Conservation (phyloP, 1,284 basidiomycete species). For the Naganishia sp. region DNA sequence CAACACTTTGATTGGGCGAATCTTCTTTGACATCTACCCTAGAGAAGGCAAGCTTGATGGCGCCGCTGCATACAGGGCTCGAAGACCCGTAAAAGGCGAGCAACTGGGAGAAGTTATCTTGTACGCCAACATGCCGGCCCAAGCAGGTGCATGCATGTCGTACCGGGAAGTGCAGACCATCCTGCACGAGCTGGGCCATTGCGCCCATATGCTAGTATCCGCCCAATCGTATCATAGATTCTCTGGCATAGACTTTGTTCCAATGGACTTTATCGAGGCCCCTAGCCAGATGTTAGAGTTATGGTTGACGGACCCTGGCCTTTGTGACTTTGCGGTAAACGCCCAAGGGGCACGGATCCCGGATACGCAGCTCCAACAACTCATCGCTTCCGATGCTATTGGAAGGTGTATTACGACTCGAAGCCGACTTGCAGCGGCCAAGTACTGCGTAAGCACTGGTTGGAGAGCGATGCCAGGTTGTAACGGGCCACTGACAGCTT, state of each 20-base stretch:
- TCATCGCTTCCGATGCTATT: neutral
- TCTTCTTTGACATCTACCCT: conserved; percentile 83
- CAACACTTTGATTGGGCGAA: conserved; percentile 60
- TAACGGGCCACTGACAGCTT: too few species aligned
- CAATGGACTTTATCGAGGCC: conserved; percentile 75
- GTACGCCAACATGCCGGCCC: conserved; percentile 13
- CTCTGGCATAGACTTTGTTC: conserved; percentile 66
- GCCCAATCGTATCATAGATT: conserved; percentile 71
- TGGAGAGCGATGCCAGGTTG: neutral
- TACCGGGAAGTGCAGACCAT: conserved; percentile 63
- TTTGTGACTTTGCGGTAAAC: conserved; percentile 17
- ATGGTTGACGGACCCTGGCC: conserved; percentile 56
- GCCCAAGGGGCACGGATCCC: conserved; percentile 1
- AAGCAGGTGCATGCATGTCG: conserved; percentile 65
- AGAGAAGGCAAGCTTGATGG: conserved; percentile 81
- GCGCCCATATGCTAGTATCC: conserved; percentile 77
- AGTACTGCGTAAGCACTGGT: conserved; percentile 3
- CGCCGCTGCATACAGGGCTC: conserved; percentile 80
- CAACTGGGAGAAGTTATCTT: conserved; percentile 69
- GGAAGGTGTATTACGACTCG: neutral
- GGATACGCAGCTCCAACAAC: neutral
- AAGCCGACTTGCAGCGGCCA: neutral
- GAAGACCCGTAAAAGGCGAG: conserved; percentile 59
- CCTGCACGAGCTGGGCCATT: conserved; percentile 70
- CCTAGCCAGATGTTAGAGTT: conserved; percentile 89